A percentile compares a stretch with the other conserved stretches of the same genome.
phyloP scores from a whole-genome alignment of 176 grass and related monocot genomes.

The Triticum turgidum region DNA sequence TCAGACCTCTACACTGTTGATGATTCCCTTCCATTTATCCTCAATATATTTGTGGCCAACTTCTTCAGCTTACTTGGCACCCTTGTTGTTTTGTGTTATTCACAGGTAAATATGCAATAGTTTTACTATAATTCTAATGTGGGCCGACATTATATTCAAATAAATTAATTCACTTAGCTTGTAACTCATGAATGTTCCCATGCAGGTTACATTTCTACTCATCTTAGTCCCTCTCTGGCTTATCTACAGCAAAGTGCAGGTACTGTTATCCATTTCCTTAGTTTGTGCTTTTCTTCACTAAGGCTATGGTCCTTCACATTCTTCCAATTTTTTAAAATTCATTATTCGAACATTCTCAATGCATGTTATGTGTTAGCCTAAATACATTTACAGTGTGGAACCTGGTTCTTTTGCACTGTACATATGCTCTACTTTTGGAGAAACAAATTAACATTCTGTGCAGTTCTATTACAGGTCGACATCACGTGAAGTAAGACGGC shows the following conservation, averaged over 20 bases:
- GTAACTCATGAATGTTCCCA: constrained; percentile 31
- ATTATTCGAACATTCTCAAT: neutral
- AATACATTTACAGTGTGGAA: neutral
- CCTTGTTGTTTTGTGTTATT: constrained; percentile 80
- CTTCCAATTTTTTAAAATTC: too few species aligned
- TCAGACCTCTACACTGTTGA: constrained; percentile 90
- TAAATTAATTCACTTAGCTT: constrained; percentile 20
- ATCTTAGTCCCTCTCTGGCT: constrained; percentile 81
- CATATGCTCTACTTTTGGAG: neutral
- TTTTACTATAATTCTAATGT: constrained; percentile 6
- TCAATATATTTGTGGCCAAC: constrained; percentile 93
- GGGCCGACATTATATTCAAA: neutral
- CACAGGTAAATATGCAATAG: constrained; percentile 63
- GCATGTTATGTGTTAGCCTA: neutral
- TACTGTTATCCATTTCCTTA: constrained; percentile 11
- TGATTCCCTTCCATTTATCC: constrained; percentile 99
- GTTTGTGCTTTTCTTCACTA: neutral
- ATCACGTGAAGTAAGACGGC: constrained; percentile 89
- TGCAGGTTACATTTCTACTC: constrained; percentile 72
- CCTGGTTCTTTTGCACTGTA: neutral
- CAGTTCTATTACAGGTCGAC: constrained; percentile 87
- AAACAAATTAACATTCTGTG: constrained; percentile 31
- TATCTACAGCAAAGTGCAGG: constrained; percentile 76
- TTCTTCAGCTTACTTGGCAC: constrained; percentile 84
- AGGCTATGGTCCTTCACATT: neutral